Base-by-base conservation (phyloP, 2,329 filamentous ascomycete species). In the Pseudopithomyces chartarum region DNA sequence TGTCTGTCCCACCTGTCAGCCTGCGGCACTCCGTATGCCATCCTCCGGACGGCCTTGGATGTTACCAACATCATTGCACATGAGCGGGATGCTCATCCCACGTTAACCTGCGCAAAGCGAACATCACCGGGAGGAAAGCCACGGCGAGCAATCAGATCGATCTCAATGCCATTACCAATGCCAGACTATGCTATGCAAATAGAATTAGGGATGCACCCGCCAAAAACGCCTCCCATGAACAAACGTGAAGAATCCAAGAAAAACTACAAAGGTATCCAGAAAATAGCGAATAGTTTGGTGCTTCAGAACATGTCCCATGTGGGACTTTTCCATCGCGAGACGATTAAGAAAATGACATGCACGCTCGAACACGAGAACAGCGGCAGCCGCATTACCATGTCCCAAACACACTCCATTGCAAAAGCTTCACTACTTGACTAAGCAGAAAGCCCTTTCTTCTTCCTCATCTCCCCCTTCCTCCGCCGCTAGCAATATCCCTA, bases 141-240 rank as follows among this genome's bases (percentile, higher is more conserved):
- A 19, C 39, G 10, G 39, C 11, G 22, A 49, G 33, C 3, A 50
- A 39, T 43, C 53, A 40, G 53, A 57, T 57, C 47, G 38, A 29
- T 34, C 40, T 46, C 26, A 20, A 49, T 52, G 33, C 17, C 49
- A 33, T 40, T 45, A 32, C 15, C 32, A 43, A 47, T 54, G 46
- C 50, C 50, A 45, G 40, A 42, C 44, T 57, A 57, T 54, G 49
- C 55, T 20, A 50, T 50, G 46, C 53, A 40, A 17, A 3, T 22
- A n/a, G n/a, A n/a, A n/a, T n/a, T n/a, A 52, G 10, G 6, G 6
- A 44, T 44, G 49, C 49, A 52, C 6, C 32, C 26, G 26, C 39
- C 49, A 22, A 26, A 19, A 36, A 52, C 49, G 49, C 49, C 49
- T 5, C 43, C 39, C 39, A 40, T 48, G 33, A 38, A 20, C 20